Percentiles rank a stretch among this genome's conserved stretches.
These are phyloP conservation scores for Boletus sp. DNA, from an alignment of 768 basidiomycete genomes.

Conservation along the genomic window DNA sequence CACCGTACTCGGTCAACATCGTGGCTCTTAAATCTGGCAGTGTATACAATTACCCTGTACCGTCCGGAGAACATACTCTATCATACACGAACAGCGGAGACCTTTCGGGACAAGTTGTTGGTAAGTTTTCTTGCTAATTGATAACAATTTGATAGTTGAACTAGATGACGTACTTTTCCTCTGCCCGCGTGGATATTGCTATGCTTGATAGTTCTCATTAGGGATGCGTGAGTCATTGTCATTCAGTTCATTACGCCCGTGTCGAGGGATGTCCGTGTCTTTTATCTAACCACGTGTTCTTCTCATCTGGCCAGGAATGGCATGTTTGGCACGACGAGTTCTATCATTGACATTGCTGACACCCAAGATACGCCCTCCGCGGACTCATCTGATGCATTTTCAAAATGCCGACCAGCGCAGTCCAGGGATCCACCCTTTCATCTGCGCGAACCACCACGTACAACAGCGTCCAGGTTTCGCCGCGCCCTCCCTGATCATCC, in stretches of 20 bases:
- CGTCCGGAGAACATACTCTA: conserved; percentile 34
- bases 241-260: not conserved
- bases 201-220: conserved; percentile 33
- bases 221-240: conserved; percentile 43
- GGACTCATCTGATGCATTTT: not conserved
- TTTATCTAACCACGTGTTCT: not conserved
- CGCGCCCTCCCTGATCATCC: not conserved
- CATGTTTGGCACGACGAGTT: conserved; percentile 24
- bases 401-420: conserved; percentile 8
- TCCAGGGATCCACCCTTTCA: not conserved
- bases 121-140: conserved; percentile 34
- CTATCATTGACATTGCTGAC: not conserved
- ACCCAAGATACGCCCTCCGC: conserved; percentile 3
- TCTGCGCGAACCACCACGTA: not conserved
- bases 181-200: not conserved
- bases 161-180: not conserved
- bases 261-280: not conserved
- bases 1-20: conserved; percentile 44
- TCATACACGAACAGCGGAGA: conserved; percentile 43
- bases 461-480: not conserved
- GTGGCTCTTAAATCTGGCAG: conserved; percentile 36
- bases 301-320: conserved; percentile 34
- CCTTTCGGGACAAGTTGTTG: conserved; percentile 20
- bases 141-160: not conserved
- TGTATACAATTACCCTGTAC: conserved; percentile 40